phyloP scores from a whole-genome alignment of 306 rosid genomes.

The Quercus dentata region DNA sequence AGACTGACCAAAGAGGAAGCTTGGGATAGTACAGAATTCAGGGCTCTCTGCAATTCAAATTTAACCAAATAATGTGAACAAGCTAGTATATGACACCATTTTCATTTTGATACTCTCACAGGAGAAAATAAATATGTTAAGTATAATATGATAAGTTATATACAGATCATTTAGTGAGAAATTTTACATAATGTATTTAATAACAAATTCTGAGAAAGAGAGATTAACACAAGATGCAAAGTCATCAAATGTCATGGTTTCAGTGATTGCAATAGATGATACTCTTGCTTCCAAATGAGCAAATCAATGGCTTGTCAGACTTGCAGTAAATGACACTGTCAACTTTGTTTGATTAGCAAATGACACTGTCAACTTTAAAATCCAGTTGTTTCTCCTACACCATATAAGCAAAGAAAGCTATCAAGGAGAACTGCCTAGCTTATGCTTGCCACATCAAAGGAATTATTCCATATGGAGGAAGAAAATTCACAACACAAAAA shows the following conservation, averaged over 20 bases:
- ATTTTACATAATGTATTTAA: neutral
- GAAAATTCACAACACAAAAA: neutral
- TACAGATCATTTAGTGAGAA: conserved; percentile 7
- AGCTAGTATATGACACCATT: neutral
- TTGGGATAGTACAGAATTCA: conserved; percentile 52
- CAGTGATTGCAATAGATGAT: neutral
- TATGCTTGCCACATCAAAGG: neutral
- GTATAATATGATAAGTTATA: neutral
- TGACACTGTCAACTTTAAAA: neutral
- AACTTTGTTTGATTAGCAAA: neutral
- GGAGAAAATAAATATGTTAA: neutral
- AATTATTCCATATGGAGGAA: neutral
- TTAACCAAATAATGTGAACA: conserved; percentile 10
- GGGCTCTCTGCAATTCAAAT: conserved; percentile 55
- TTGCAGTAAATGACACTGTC: neutral
- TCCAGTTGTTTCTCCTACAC: neutral
- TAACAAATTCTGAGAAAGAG: neutral
- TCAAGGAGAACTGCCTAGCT: neutral
- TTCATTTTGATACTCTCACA: neutral
- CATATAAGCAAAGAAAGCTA: neutral
- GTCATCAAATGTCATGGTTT: neutral
- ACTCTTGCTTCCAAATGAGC: neutral
- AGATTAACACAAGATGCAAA: neutral
- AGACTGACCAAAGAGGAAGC: conserved; percentile 86
- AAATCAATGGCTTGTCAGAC: neutral